These are phyloP conservation scores for Eutrema japonicum DNA, from an alignment of 345 rosid species.

Conservation along the genomic window DNA sequence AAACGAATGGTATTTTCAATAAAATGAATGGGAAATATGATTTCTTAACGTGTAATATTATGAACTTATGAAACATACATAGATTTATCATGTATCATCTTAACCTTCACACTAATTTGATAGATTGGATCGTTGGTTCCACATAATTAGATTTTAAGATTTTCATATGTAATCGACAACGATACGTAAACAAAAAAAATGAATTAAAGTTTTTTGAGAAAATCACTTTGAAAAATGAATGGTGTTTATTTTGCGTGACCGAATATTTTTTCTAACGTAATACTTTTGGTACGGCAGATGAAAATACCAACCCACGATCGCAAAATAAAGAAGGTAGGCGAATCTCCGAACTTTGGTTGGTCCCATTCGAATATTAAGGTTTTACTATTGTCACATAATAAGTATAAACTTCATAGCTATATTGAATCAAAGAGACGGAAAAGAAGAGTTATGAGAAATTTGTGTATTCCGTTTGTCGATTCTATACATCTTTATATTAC, in stretches of 20 bases:
- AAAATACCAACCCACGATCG: constrained; percentile 31
- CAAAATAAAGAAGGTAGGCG: constrained; percentile 36
- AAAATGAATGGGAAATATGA: not conserved
- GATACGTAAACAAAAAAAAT: not conserved
- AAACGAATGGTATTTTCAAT: not conserved
- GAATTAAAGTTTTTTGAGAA: not conserved
- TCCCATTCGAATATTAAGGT: constrained; percentile 5
- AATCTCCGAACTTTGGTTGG: constrained; percentile 1
- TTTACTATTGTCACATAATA: not conserved
- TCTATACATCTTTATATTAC: not conserved
- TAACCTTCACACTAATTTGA: constrained; percentile 21
- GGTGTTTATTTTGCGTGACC: constrained; percentile 21
- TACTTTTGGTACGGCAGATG: constrained; percentile 9
- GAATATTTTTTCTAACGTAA: constrained; percentile 18
- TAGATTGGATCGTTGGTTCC: not conserved
- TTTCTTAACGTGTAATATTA: not conserved
- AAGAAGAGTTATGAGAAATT: not conserved
- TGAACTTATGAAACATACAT: not conserved
- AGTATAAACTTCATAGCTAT: no score
- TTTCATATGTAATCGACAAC: not conserved
- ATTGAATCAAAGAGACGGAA: no score
- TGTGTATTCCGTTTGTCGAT: not conserved
- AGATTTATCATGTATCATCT: not conserved
- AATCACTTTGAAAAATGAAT: not conserved
- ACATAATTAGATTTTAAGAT: not conserved